Evolutionary conservation across 208 protist species (phyloP).

Genomic region (Acanthamoeba triangularis): DNA sequence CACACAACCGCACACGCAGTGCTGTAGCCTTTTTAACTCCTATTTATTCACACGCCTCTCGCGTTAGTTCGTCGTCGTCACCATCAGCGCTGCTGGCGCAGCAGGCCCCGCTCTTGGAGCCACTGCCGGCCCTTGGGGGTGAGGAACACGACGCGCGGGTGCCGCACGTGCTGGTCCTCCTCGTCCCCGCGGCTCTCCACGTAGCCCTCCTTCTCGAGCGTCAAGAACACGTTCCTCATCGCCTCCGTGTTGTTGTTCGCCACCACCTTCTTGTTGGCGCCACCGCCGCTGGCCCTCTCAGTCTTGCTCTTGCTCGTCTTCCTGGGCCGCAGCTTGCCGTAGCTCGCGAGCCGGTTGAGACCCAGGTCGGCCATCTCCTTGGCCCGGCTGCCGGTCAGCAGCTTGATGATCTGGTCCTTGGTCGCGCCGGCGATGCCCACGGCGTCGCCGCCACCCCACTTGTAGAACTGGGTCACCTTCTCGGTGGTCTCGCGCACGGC

Average conservation of each 20-base stretch:
- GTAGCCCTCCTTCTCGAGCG: conserved; percentile 49
- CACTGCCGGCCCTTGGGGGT: conserved; percentile 42
- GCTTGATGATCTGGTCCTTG: conserved; percentile 37
- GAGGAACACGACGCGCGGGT: conserved; percentile 45
- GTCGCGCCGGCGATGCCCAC: conserved; percentile 56
- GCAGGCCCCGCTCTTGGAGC: not conserved
- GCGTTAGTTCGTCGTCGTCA: no score
- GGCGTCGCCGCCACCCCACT: not conserved
- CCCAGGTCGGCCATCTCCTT: conserved; percentile 29
- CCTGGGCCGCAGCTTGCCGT: conserved; percentile 2
- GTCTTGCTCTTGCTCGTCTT: not conserved
- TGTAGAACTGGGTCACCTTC: conserved; percentile 45
- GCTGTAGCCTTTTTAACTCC: no score
- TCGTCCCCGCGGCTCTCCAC: conserved; percentile 22
- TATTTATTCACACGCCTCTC: no score
- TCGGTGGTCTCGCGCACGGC: conserved; percentile 62
- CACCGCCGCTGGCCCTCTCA: not conserved
- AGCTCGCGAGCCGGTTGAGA: not conserved
- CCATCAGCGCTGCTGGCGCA: not conserved
- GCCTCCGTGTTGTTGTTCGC: not conserved
- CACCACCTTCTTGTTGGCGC: not conserved
- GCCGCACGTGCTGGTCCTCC: not conserved
- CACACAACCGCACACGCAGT: no score
- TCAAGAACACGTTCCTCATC: conserved; percentile 6
- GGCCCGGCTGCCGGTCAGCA: conserved; percentile 3